Percentiles rank a stretch among this genome's conserved stretches.
These are phyloP conservation scores for Globisporangium sylvaticum DNA, from an alignment of 352 stramenopile species.

Conservation along the genomic window DNA sequence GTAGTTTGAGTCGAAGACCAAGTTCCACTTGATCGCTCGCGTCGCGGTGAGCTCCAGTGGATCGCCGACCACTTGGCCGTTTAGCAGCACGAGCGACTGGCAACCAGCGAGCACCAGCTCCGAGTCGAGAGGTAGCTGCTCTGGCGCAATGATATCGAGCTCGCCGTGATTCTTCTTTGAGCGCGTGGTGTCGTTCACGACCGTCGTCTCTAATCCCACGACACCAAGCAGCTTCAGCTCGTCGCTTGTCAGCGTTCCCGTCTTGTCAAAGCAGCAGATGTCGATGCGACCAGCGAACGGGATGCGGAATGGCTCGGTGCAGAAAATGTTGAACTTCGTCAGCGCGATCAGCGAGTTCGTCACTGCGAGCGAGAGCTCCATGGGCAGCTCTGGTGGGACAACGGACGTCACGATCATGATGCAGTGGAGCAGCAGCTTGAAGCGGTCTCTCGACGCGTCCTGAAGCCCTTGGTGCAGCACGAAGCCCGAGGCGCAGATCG, in stretches of 20 bases:
- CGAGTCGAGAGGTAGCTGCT: constrained; percentile 30
- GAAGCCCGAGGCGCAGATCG: constrained; percentile 72
- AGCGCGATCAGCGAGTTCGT: constrained; percentile 90
- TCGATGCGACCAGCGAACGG: constrained; percentile 89
- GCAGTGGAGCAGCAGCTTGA: constrained; percentile 92
- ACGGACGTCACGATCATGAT: constrained; percentile 96
- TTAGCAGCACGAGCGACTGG: constrained; percentile 89
- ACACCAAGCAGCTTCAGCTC: constrained; percentile 65
- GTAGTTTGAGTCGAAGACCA: constrained; percentile 21
- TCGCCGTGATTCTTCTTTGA: constrained; percentile 13
- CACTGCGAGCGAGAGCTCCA: constrained; percentile 93
- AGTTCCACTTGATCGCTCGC: constrained; percentile 68
- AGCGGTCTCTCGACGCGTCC: constrained; percentile 64
- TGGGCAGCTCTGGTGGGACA: constrained; percentile 93
- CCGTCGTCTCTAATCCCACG: constrained; percentile 20
- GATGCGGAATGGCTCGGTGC: constrained; percentile 94
- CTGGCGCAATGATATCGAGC: constrained; percentile 29
- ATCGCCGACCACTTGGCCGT: constrained; percentile 89
- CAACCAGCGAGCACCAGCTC: constrained; percentile 69
- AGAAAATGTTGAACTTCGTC: constrained; percentile 88
- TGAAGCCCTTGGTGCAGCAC: constrained; percentile 67
- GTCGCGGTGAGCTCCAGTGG: constrained; percentile 92
- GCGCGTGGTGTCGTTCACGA: not conserved
- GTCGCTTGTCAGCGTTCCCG: constrained; percentile 93
- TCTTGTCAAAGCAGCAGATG: constrained; percentile 95